Percentiles rank a stretch among this genome's conserved stretches.
Evolutionary conservation across 116 monocot genomes (phyloP).

Genomic region (Papilionanthe hybrid): DNA sequence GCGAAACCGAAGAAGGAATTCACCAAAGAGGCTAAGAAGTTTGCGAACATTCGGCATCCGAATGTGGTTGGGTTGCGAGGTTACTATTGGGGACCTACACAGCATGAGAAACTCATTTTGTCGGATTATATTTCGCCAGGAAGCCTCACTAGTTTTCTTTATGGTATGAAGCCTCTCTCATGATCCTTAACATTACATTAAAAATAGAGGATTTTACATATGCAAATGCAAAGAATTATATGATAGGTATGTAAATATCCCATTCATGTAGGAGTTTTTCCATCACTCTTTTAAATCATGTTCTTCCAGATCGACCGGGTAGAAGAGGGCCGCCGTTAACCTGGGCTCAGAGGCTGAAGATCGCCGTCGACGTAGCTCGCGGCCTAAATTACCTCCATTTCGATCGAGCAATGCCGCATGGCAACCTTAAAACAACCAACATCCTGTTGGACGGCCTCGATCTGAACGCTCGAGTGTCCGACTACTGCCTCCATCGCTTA

Average conservation of each 20-base stretch:
- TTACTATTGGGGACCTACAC: slow-evolving; percentile 96
- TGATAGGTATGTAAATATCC: too few relatives aligned
- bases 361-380: slow-evolving; percentile 79
- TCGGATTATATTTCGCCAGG: slow-evolving; percentile 90
- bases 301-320: slow-evolving; percentile 74
- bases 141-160: slow-evolving; percentile 89
- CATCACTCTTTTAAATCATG: too few relatives aligned
- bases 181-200: too few relatives aligned
- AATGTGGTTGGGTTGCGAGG: slow-evolving; percentile 87
- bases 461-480: slow-evolving; percentile 81
- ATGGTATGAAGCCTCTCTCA: slow-evolving; percentile 43
- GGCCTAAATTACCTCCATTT: slow-evolving; percentile 98
- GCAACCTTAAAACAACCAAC: slow-evolving; percentile 87
- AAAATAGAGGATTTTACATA: too few relatives aligned
- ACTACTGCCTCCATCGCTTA: slow-evolving; percentile 91
- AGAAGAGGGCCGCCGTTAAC: slow-evolving; percentile 74
- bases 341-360: slow-evolving; percentile 89
- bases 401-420: slow-evolving; percentile 80
- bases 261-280: too few relatives aligned
- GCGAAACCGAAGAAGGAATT: slow-evolving; percentile 96
- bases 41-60: slow-evolving; percentile 89
- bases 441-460: slow-evolving; percentile 82
- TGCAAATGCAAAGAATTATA: too few relatives aligned
- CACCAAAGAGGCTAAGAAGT: slow-evolving; percentile 83
- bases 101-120: slow-evolving; percentile 88